A percentile compares a stretch with the other conserved stretches of the same genome.
Evolutionary conservation across 306 rosid species (phyloP).

Genomic region (Calophaca sinica): DNA sequence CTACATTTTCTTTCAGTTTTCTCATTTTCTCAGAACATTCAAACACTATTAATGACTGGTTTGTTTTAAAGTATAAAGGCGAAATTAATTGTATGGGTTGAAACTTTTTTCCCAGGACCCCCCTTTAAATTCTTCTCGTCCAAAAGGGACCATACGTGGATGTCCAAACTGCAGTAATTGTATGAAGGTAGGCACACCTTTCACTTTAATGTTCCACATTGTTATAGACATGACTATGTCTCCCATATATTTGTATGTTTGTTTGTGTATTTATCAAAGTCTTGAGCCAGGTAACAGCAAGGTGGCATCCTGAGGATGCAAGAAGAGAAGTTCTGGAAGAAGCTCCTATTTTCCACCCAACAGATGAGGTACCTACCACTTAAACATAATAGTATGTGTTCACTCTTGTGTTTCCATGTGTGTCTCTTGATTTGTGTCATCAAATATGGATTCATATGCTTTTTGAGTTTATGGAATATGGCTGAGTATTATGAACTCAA

Average conservation of each 20-base stretch:
- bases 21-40: constrained; percentile 16
- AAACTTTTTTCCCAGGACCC: constrained; percentile 52
- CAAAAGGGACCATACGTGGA: constrained; percentile 69
- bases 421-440: constrained; percentile 35
- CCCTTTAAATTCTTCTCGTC: constrained; percentile 53
- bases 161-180: constrained; percentile 71
- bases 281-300: constrained; percentile 76
- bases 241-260: constrained; percentile 19
- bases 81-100: constrained; percentile 15
- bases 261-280: constrained; percentile 40
- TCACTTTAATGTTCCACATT: constrained; percentile 38
- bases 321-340: constrained; percentile 64
- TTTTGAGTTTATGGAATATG: constrained; percentile 37
- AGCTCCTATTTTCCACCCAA: constrained; percentile 76
- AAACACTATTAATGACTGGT: constrained; percentile 14
- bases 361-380: constrained; percentile 71
- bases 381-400: constrained; percentile 34
- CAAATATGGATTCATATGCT: constrained; percentile 38
- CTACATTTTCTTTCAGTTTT: background rate
- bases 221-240: constrained; percentile 30
- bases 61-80: constrained; percentile 25
- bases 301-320: constrained; percentile 81
- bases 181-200: constrained; percentile 61
- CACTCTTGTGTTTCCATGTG: constrained; percentile 39
- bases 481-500: constrained; percentile 56